Base-by-base conservation (phyloP, 2,329 filamentous ascomycete genomes). In the Fusarium sp. region DNA sequence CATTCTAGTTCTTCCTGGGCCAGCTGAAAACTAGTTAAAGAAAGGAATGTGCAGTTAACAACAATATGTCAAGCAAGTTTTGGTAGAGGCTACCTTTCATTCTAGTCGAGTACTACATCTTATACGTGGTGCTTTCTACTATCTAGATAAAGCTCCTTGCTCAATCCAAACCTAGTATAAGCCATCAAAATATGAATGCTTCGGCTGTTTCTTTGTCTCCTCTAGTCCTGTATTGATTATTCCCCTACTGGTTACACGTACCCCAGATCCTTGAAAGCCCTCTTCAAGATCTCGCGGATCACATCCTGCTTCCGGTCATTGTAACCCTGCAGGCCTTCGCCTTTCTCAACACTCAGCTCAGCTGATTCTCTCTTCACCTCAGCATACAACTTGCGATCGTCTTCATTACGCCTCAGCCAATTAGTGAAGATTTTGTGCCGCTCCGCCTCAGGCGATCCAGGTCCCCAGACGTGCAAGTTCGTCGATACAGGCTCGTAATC, bases 401-500 rank as follows among this genome's bases (percentile, higher is more conserved):
- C 77, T 3, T 75, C 74, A 43, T 79, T 69, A 22, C 67, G 64
- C n/a, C 50, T 69, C 48, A 86, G 64, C 81, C 81, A 84, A 17
- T 84, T 79, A 7, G 78, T 72, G 67, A 86, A 83, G 32, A 84
- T 79, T 28, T 68, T 71, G 55, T 85, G 83, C 1, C 83, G 73
- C 40, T 75, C 76, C 5, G 76, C 73, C 68, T 85, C 83, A 0
- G 81, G 75, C 24, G 74, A 80, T 3, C 78, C 77, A 2, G 79
- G 78, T 0, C 82, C 80, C 68, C 78, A 86, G 35, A 86, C 82
- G 64, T 86, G 84, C 52, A 86, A 44, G 65, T 86, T 86, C 4
- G 75, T 76, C 1, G 75, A 69, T 1, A 77, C 72, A 1, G 79
- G 79, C 54, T 79, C 76, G 33, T 77, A 71, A 20, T 52, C 58